phyloP scores from a whole-genome alignment of 768 basidiomycete genomes.

The Mycena filopes region DNA sequence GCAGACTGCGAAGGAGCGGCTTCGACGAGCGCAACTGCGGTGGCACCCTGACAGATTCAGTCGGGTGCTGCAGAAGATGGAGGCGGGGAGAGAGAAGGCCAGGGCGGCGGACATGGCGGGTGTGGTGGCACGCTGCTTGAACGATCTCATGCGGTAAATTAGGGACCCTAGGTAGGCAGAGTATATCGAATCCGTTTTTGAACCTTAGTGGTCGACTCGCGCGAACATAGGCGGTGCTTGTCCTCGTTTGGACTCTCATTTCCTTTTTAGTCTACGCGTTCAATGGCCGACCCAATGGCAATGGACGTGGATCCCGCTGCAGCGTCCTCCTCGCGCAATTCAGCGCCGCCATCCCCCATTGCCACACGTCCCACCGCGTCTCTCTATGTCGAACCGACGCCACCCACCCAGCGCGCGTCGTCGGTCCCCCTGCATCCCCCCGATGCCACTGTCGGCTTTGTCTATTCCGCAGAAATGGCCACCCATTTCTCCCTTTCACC shows the following conservation, averaged over 20 bases:
- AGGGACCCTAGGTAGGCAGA: no score
- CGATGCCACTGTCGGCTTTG: conserved; percentile 76
- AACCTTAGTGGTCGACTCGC: no score
- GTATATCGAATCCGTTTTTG: no score
- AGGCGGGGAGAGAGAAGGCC: conserved; percentile 61
- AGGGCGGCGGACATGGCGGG: no score
- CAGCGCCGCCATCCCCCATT: background rate
- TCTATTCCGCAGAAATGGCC: conserved; percentile 90
- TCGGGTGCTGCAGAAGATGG: conserved; percentile 64
- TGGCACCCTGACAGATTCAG: conserved; percentile 88
- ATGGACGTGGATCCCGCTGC: conserved; percentile 17
- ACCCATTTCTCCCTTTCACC: conserved; percentile 68
- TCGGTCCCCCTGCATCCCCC: conserved; percentile 54
- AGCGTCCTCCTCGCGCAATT: background rate
- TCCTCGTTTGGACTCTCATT: no score
- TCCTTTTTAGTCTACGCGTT: no score
- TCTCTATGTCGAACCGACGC: background rate
- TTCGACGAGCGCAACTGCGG: conserved; percentile 72
- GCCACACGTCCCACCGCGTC: background rate
- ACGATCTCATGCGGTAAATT: conserved; percentile 70
- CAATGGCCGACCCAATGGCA: conserved; percentile 22
- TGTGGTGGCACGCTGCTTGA: conserved; percentile 75
- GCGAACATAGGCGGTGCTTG: no score
- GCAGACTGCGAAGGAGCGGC: conserved; percentile 70
- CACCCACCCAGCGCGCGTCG: conserved; percentile 45